Evolutionary conservation across 805 yeast species (phyloP).

Genomic region (Saccharomyces kudriavzevii): DNA sequence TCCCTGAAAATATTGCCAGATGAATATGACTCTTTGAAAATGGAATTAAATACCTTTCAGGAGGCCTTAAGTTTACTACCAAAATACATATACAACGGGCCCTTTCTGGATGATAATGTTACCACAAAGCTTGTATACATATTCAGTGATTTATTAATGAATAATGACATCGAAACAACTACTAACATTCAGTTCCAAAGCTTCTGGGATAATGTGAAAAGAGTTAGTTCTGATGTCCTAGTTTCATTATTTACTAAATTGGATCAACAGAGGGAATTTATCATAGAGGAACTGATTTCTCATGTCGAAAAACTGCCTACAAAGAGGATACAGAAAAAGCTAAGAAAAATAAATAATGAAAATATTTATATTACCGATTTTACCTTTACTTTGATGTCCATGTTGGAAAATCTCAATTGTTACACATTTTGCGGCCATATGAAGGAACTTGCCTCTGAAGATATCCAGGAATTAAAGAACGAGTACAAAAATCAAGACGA

Average conservation of each 20-base stretch:
- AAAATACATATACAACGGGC: constrained; percentile 14
- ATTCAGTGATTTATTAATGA: constrained; percentile 22
- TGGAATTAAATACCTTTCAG: constrained; percentile 11
- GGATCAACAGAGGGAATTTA: constrained; percentile 48
- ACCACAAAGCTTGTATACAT: constrained; percentile 55
- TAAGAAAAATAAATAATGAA: constrained; percentile 12
- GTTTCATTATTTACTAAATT: constrained; percentile 34
- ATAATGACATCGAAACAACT: constrained; percentile 7
- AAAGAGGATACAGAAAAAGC: constrained; percentile 30
- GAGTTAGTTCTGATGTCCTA: constrained; percentile 21
- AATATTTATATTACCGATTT: constrained; percentile 21
- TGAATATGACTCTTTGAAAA: constrained; percentile 4
- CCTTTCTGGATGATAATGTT: constrained; percentile 40
- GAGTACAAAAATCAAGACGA: constrained; percentile 2
- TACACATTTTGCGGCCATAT: constrained; percentile 4
- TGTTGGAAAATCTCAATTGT: constrained; percentile 22
- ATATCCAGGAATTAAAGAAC: not conserved
- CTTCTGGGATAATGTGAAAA: constrained; percentile 18
- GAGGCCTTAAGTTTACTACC: constrained; percentile 18
- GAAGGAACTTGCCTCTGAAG: not conserved
- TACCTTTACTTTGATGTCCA: constrained; percentile 18
- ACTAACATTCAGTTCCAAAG: constrained; percentile 9
- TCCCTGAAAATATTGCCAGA: constrained; percentile 27
- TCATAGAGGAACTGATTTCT: constrained; percentile 51
- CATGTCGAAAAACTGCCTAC: constrained; percentile 44